phyloP scores from a whole-genome alignment of 2,329 filamentous ascomycete species.

The Epichloe glyceriae region DNA sequence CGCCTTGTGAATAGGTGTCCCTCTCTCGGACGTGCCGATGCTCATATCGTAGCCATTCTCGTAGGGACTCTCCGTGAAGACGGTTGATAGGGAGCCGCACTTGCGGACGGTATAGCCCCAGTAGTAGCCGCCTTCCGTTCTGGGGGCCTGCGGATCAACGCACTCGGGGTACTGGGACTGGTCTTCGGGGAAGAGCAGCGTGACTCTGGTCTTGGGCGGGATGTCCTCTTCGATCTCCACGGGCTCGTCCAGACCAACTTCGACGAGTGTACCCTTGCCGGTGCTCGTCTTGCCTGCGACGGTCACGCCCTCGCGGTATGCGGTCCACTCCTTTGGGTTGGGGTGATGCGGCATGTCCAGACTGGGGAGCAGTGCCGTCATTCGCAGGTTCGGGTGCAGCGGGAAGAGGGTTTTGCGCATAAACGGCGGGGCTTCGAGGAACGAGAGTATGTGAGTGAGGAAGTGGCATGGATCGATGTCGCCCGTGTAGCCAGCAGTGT shows the following conservation, averaged over 20 bases:
- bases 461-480: conserved; percentile 69
- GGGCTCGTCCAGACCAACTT: conserved; percentile 42
- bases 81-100: conserved; percentile 50
- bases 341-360: conserved; percentile 81
- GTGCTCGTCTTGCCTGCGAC: conserved; percentile 30
- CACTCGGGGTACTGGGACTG: conserved; percentile 36
- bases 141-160: conserved; percentile 54
- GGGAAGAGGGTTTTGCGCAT: conserved; percentile 65
- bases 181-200: conserved; percentile 45
- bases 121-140: conserved; percentile 68
- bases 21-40: conserved; percentile 73
- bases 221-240: conserved; percentile 47
- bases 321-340: conserved; percentile 61
- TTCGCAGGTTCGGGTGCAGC: conserved; percentile 63
- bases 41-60: conserved; percentile 71
- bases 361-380: conserved; percentile 60
- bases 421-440: conserved; percentile 74
- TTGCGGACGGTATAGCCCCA: conserved; percentile 70
- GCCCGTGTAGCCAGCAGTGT: conserved; percentile 48
- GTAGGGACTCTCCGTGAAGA: conserved; percentile 66
- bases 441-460: conserved; percentile 64
- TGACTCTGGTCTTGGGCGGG: conserved; percentile 59
- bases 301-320: conserved; percentile 67
- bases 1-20: conserved; percentile 35
- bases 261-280: conserved; percentile 39